Conservation (phyloP, 768 basidiomycete species). For the Pisolithus tinctorius region DNA sequence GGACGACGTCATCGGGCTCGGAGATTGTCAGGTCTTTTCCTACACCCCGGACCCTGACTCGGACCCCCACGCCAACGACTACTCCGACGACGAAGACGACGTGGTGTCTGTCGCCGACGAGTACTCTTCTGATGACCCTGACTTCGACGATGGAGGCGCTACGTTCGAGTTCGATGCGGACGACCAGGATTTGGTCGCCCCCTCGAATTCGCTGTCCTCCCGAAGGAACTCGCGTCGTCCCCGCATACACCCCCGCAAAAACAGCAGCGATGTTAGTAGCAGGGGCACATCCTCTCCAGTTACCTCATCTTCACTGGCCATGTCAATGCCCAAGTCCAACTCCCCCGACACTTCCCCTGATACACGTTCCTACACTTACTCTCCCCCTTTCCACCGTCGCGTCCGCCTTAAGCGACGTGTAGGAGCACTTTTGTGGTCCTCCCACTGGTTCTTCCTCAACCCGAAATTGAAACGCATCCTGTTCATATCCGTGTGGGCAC, state of each 20-base stretch:
- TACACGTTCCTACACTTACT: neutral
- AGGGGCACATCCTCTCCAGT: slow-evolving; percentile 7
- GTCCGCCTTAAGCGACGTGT: slow-evolving; percentile 49
- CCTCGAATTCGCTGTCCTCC: slow-evolving; percentile 10
- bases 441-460: slow-evolving; percentile 96
- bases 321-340: no score
- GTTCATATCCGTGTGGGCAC: slow-evolving; percentile 90
- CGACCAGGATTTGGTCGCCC: slow-evolving; percentile 54
- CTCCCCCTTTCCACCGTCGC: slow-evolving; percentile 29
- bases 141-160: slow-evolving; percentile 47
- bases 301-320: slow-evolving; percentile 14
- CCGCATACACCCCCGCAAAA: slow-evolving; percentile 18
- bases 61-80: slow-evolving; percentile 87
- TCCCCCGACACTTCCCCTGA: neutral
- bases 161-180: slow-evolving; percentile 79
- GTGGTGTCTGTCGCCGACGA: slow-evolving; percentile 59
- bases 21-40: slow-evolving; percentile 93
- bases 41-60: slow-evolving; percentile 90
- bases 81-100: slow-evolving; percentile 75
- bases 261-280: slow-evolving; percentile 31
- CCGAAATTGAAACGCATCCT: slow-evolving; percentile 86
- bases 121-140: slow-evolving; percentile 62
- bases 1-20: slow-evolving; percentile 82
- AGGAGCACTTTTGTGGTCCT: slow-evolving; percentile 89
- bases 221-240: slow-evolving; percentile 2